A percentile compares a stretch with the other conserved stretches of the same genome.
These are phyloP conservation scores for Fraxinus velutina DNA, from an alignment of 305 asterid species.

Conservation along the genomic window DNA sequence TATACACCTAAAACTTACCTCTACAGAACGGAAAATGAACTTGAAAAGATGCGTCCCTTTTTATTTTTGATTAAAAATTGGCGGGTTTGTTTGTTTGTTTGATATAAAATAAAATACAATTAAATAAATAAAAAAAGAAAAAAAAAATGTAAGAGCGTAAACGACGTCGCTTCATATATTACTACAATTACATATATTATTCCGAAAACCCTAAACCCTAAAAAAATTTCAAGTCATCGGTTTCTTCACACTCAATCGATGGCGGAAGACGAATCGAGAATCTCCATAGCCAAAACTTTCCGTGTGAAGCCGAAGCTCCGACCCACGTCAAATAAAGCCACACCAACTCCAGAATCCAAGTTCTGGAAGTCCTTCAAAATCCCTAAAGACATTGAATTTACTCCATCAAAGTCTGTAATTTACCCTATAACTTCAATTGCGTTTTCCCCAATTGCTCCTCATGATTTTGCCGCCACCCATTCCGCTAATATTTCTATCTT, in stretches of 20 bases:
- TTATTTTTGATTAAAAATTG: too few relatives aligned
- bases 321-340: constrained; percentile 47
- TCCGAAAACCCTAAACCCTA: not conserved
- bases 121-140: not conserved
- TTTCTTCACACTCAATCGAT: constrained; percentile 22
- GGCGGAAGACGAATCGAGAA: constrained; percentile 37
- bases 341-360: constrained; percentile 69
- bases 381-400: constrained; percentile 51
- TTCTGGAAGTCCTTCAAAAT: constrained; percentile 83
- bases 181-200: not conserved
- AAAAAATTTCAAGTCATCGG: not conserved
- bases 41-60: not conserved
- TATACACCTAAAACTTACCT: not conserved
- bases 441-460: constrained; percentile 63
- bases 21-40: not conserved
- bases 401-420: constrained; percentile 39
- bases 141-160: not conserved
- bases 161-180: not conserved
- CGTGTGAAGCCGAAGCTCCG: constrained; percentile 65
- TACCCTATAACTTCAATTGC: constrained; percentile 54
- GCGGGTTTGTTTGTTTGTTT: not conserved
- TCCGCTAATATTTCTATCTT: constrained; percentile 63
- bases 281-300: constrained; percentile 30
- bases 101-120: not conserved
- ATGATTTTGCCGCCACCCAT: constrained; percentile 80